Evolutionary conservation across 495 filamentous ascomycete genomes (phyloP).

Genomic region (Platismatia glauca): DNA sequence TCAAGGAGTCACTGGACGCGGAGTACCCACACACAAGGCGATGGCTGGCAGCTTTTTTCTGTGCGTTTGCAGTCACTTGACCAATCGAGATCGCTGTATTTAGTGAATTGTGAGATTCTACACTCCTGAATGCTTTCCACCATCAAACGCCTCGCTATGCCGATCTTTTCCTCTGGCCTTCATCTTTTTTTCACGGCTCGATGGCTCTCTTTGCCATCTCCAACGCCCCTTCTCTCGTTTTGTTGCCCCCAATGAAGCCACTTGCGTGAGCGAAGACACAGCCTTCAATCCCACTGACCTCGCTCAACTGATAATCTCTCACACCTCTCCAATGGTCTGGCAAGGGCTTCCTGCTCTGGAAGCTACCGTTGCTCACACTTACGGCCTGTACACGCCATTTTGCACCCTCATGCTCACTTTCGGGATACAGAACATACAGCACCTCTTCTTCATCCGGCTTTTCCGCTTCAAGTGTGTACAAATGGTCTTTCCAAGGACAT

Average conservation of each 20-base stretch:
- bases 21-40: conserved; percentile 6
- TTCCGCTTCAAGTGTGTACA: conserved; percentile 76
- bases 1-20: not conserved
- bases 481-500: conserved; percentile 91
- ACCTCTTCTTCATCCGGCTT: conserved; percentile 39
- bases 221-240: conserved; percentile 79
- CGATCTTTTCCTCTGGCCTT: not conserved
- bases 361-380: conserved; percentile 67
- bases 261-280: conserved; percentile 88
- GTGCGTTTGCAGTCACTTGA: conserved; percentile 6
- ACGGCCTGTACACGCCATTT: conserved; percentile 95
- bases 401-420: conserved; percentile 55
- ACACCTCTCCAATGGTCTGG: conserved; percentile 88
- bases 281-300: conserved; percentile 62
- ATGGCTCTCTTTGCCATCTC: conserved; percentile 75
- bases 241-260: conserved; percentile 93
- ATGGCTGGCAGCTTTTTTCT: conserved; percentile 1
- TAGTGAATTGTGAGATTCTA: not conserved
- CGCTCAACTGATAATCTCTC: conserved; percentile 72
- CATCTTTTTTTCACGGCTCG: not conserved
- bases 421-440: conserved; percentile 94
- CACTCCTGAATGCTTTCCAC: not conserved
- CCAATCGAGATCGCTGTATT: not conserved
- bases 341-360: conserved; percentile 79
- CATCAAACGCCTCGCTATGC: conserved; percentile 5